A percentile compares a stretch with the other conserved stretches of the same genome.
phyloP scores from a whole-genome alignment of 2,329 filamentous ascomycete genomes.

The Curvularia verruculosa region DNA sequence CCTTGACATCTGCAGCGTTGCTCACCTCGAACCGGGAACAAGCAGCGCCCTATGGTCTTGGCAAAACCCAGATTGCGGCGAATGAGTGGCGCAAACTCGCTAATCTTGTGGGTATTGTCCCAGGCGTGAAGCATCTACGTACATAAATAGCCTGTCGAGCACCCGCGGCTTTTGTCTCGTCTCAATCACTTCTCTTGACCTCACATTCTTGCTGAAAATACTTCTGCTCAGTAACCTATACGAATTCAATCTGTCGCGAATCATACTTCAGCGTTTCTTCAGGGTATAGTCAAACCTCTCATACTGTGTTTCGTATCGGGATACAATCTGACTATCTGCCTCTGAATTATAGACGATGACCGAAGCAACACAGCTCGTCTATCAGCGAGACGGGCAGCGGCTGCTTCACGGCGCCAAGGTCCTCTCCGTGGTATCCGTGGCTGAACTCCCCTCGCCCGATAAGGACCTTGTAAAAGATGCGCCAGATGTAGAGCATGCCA shows the following conservation, averaged over 20 bases:
- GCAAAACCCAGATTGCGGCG: neutral
- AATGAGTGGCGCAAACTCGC: neutral
- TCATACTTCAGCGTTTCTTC: neutral
- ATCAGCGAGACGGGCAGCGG: conserved; percentile 52
- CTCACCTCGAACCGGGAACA: neutral
- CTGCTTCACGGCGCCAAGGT: conserved; percentile 54
- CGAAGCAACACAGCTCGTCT: conserved; percentile 24
- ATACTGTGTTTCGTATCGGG: neutral
- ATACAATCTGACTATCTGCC: conserved; percentile 26
- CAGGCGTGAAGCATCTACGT: neutral
- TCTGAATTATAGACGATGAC: neutral
- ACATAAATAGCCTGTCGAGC: neutral
- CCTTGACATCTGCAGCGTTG: neutral
- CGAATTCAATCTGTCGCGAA: neutral
- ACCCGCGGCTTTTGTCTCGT: neutral
- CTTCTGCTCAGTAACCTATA: neutral
- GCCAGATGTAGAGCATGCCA: conserved; percentile 40
- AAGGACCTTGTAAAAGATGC: conserved; percentile 65
- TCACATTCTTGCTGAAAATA: neutral
- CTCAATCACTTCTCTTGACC: too few relatives aligned
- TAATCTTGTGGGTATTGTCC: neutral
- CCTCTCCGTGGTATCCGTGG: conserved; percentile 57
- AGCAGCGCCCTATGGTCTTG: conserved; percentile 1
- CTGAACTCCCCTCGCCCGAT: conserved; percentile 58
- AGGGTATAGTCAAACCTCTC: neutral